Evolutionary conservation across 2,329 filamentous ascomycete genomes (phyloP), one percentile per base, ranked within the genome.

Genomic region (Chaetothyriales sp.): DNA sequence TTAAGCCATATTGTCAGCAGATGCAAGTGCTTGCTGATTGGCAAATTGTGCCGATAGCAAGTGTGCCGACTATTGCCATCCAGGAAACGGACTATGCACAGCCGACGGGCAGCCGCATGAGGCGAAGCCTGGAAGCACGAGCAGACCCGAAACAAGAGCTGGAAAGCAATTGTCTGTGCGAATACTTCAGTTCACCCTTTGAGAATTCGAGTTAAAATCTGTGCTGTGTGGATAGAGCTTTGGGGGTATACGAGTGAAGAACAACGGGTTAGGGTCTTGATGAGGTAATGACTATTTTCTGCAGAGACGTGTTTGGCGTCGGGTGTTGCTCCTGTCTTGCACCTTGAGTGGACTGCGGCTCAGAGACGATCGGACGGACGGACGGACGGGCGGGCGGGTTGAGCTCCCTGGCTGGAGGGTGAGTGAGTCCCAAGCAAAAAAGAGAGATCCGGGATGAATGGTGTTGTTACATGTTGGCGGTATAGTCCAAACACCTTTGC

Each of bases 21-120:
- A 81, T 82, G 72, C 69, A 76, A 54, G 70, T 84, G 10, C 65
- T 78, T 50, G 64, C 74, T 46, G 68, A 79, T 55, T 74, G 74
- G 26, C 58, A 63, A 7, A 62, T 75, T 32, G 64, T 68, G 26
- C 62, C 64, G 36, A 64, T 64, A 22, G 53, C 57, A 0, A 46
- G 43, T 42, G 54, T 55, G n/a, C 49, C 49, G 9, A 58, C 52
- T 5, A 55, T 61, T 19, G 49, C 47, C 22, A 56, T 61, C 32
- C 47, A 59, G 25, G 59, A 61, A 48, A 48, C 49, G 12, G 57
- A 57, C 36, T 51, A 39, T 42, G 19, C 47, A 22, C 7, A 39
- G 10, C 12, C 53, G 1, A 46, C 50, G 3, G 32, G 42, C 15
- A 43, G 28, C 28, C 50, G 50, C 22, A 51, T 20, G 43, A 51